Percentiles rank a stretch among this genome's conserved stretches.
Conservation (phyloP, 2,329 filamentous ascomycete genomes). For the Huntiella decipiens region DNA sequence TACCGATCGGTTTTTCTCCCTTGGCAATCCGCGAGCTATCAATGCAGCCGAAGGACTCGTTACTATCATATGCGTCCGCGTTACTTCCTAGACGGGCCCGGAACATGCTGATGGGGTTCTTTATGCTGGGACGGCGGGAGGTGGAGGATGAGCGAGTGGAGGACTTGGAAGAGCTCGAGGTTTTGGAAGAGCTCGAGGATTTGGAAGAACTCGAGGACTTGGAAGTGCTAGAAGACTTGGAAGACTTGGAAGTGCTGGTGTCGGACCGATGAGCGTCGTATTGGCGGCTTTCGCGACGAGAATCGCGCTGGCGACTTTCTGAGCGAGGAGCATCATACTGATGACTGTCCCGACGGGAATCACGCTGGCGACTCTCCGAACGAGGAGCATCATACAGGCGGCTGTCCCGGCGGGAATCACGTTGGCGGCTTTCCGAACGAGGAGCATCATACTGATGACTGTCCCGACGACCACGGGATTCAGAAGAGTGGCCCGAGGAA, state of each 20-base stretch:
- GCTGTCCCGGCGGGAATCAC: not conserved
- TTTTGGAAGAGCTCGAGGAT: not conserved
- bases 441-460: too few species aligned
- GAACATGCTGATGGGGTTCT: not conserved
- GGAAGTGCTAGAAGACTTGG: not conserved
- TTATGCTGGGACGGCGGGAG: not conserved
- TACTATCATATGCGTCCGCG: not conserved
- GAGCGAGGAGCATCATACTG: not conserved
- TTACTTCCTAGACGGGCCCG: not conserved
- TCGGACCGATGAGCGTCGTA: not conserved
- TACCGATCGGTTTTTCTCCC: too few species aligned
- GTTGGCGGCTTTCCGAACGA: not conserved
- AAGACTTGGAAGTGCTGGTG: not conserved
- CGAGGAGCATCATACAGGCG: not conserved
- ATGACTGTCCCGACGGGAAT: not conserved
- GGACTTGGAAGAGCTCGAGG: not conserved
- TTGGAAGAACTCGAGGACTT: not conserved
- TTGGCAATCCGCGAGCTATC: constrained; percentile 8
- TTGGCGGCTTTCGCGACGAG: too few species aligned
- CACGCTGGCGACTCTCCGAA: not conserved
- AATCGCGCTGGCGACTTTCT: not conserved
- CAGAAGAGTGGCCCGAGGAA: not conserved
- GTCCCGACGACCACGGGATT: not conserved
- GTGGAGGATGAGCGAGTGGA: not conserved
- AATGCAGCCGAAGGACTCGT: constrained; percentile 8